Base-by-base conservation (phyloP, 2,329 filamentous ascomycete genomes). In the Neofusicoccum ribis region DNA sequence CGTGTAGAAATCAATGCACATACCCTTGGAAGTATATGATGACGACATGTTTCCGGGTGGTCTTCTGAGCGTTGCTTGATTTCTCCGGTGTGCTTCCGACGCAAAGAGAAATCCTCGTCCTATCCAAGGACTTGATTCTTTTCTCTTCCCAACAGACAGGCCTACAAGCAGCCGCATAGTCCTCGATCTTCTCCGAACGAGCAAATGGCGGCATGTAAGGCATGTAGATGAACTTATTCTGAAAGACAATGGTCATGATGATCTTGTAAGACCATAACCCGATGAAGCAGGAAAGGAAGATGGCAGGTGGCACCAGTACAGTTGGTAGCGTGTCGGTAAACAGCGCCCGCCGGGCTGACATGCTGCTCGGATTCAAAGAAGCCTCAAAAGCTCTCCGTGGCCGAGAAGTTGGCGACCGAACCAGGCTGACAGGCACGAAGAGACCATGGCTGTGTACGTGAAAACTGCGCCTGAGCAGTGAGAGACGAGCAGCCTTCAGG, bases 201-300 rank as follows among this genome's bases (percentile, higher is more conserved):
- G 90, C 72, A 62, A 89, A 89, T 2, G 90, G 90, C 17, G 90
- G 90, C 59, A 93, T 78, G 51, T 89, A 89, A 0, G 91, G 89
- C 80, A 92, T 92, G 77, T 93, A 93, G 66, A 93, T 90, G 72
- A 93, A 91, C 73, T 89, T 89, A 72, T 93, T 91, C 77, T 93
- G 91, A 73, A 93, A 90, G 4, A 90, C 70, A 34, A 94, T 82
- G 79, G 93, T 86, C 87, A 92, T 91, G 62, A 87, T 76, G 72
- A 90, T 92, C 76, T 86, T 86, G 76, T 84, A 85, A 1, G 79
- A 75, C 84, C 84, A 93, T 14, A 93, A 79, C 3, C 83, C 83
- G 17, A 91, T 71, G 3, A 91, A 81, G 41, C 93, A 81, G 1
- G 89, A 87, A 14, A 81, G 74, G 72, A 92, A 93, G 49, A 91